Conservation (phyloP, 768 basidiomycete species). For the Leccinum longicurvipes region DNA sequence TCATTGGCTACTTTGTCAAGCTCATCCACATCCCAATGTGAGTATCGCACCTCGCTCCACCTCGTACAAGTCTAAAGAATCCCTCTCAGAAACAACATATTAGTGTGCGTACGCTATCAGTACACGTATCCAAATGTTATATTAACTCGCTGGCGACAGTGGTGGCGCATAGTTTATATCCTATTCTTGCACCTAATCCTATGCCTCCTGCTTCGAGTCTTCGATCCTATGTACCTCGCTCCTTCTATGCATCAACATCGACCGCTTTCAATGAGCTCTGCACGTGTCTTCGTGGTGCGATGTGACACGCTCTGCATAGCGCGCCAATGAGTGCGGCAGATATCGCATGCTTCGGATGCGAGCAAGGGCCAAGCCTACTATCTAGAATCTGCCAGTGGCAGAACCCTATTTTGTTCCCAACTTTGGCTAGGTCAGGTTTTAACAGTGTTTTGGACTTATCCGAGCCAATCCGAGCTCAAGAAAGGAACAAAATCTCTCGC, state of each 20-base stretch:
- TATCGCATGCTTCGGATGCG: slow-evolving; percentile 2
- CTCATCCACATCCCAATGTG: slow-evolving; percentile 98
- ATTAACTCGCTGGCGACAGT: slow-evolving; percentile 39
- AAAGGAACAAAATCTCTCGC: no score
- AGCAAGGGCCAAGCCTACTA: no score
- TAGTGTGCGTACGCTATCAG: slow-evolving; percentile 69
- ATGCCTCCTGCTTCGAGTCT: slow-evolving; percentile 12
- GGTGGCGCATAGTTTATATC: slow-evolving; percentile 64
- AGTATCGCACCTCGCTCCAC: slow-evolving; percentile 34
- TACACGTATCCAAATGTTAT: slow-evolving; percentile 8
- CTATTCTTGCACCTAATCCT: slow-evolving; percentile 6
- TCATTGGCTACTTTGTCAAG: slow-evolving; percentile 98
- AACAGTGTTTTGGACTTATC: no score
- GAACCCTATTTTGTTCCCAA: no score
- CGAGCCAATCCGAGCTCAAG: no score
- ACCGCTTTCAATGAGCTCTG: neutral
- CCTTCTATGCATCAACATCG: slow-evolving; percentile 14
- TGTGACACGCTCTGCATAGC: neutral
- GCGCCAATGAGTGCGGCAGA: neutral
- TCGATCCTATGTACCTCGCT: slow-evolving; percentile 18
- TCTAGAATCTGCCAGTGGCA: no score
- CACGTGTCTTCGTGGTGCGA: neutral
- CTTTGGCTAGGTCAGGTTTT: no score
- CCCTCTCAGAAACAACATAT: slow-evolving; percentile 82
- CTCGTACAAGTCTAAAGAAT: slow-evolving; percentile 14